Percentiles rank a stretch among this genome's conserved stretches.
phyloP scores from a whole-genome alignment of 176 grass and related monocot genomes.

The Lolium rigidum region DNA sequence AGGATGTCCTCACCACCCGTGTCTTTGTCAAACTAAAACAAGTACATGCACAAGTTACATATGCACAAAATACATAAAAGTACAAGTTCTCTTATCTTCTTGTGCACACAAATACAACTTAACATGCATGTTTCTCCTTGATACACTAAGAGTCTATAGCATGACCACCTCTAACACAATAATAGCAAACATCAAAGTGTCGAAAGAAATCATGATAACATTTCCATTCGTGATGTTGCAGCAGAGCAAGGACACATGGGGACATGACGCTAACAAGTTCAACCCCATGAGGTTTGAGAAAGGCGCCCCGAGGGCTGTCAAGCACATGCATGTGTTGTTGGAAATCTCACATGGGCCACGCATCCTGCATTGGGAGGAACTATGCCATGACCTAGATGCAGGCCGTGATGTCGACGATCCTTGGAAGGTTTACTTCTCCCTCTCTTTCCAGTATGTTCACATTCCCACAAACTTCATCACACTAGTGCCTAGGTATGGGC shows the following conservation, averaged over 20 bases:
- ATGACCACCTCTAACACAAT: not conserved
- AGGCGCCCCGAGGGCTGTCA: conserved; percentile 41
- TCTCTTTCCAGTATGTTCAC: conserved; percentile 62
- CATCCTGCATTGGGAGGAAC: conserved; percentile 56
- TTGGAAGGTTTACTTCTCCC: conserved; percentile 55
- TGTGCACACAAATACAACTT: not conserved
- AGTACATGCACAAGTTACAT: too few species aligned
- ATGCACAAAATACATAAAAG: too few species aligned
- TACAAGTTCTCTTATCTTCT: not conserved
- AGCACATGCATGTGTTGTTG: conserved; percentile 36
- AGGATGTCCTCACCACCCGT: not conserved
- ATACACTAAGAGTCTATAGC: conserved; percentile 48
- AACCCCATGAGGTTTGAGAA: conserved; percentile 64
- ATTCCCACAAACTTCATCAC: conserved; percentile 38
- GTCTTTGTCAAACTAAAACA: conserved; percentile 36
- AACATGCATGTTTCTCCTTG: conserved; percentile 55
- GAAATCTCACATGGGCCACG: conserved; percentile 53
- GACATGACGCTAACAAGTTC: conserved; percentile 55
- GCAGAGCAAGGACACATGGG: conserved; percentile 59
- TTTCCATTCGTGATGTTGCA: conserved; percentile 47
- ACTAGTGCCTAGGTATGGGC: conserved; percentile 45
- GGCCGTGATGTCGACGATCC: conserved; percentile 45
- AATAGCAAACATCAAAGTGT: conserved; percentile 15
- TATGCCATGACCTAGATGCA: conserved; percentile 57
- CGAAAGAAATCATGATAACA: not conserved